phyloP scores from a whole-genome alignment of 2,329 filamentous ascomycete species.

The Penicillium verrucosum region DNA sequence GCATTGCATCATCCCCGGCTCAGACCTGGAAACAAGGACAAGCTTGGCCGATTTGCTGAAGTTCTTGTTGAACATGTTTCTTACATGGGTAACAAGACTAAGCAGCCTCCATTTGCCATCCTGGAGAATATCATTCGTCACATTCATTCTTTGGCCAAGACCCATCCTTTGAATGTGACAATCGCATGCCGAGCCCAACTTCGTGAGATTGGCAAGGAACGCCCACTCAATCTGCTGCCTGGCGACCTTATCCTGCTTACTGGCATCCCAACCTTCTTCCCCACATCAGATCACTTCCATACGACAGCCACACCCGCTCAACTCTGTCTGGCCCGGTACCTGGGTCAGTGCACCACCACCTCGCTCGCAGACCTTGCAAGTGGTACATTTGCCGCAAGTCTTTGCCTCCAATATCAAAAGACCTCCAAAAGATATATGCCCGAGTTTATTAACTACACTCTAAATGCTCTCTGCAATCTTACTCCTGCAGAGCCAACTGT shows the following conservation, averaged over 20 bases:
- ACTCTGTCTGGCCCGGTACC: slow-evolving; percentile 76
- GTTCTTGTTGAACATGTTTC: slow-evolving; percentile 55
- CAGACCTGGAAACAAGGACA: slow-evolving; percentile 77
- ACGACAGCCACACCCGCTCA: slow-evolving; percentile 88
- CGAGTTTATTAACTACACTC: slow-evolving; percentile 76
- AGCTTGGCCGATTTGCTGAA: slow-evolving; percentile 58
- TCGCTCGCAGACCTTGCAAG: slow-evolving; percentile 64
- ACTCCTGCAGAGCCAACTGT: slow-evolving; percentile 54
- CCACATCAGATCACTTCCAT: slow-evolving; percentile 96
- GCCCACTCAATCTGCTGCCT: slow-evolving; percentile 51
- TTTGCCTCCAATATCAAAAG: slow-evolving; percentile 77
- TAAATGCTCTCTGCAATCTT: slow-evolving; percentile 69
- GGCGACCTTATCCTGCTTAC: slow-evolving; percentile 82
- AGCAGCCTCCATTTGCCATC: slow-evolving; percentile 59
- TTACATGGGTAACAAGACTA: slow-evolving; percentile 52
- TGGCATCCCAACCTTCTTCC: slow-evolving; percentile 79
- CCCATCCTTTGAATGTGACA: slow-evolving; percentile 73
- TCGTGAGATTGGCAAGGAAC: slow-evolving; percentile 51
- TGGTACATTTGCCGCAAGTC: slow-evolving; percentile 74
- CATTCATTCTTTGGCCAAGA: slow-evolving; percentile 86
- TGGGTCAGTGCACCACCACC: slow-evolving; percentile 71
- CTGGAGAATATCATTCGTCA: slow-evolving; percentile 82
- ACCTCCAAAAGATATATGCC: slow-evolving; percentile 85
- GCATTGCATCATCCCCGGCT: slow-evolving; percentile 90
- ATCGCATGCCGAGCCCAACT: slow-evolving; percentile 75